Base-by-base conservation (phyloP, 352 stramenopile genomes). In the Peronospora destructor region DNA sequence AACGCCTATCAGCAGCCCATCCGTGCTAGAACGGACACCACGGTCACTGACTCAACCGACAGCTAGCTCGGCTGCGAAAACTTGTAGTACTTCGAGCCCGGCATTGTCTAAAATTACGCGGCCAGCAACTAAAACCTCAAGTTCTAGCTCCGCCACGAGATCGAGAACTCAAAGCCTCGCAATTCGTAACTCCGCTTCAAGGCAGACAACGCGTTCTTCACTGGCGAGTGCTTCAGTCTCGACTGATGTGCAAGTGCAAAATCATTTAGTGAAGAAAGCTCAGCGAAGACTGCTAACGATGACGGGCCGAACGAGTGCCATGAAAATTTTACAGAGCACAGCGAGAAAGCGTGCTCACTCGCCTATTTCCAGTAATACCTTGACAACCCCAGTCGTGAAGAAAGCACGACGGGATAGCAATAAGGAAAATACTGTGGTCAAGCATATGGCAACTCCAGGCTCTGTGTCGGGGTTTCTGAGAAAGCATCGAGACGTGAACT, bases 361-460 rank as follows among this genome's bases (percentile, higher is more conserved):
- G 3, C 37, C 51, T 40, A 34, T 46, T 39, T 59, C 40, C 3
- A 45, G 5, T 19, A 66, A 29, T 17, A 49, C 2, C 33, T 34
- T 70, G 28, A 63, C 57, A 9, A 70, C 61, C 9, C 61, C 61
- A 32, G 51, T 66, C 23, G 47, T 70, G 23, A 70, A 70, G 38
- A 66, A 66, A 36, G 44, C 39, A 7, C 61, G 61, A 23, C 30
- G 29, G 1, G 48, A 64, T 29, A 44, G 1, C 17, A 60, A 55
- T 12, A 59, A 61, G 38, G 45, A 49, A 37, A 56, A 49, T 36
- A 53, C 35, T 1, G 39, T 61, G 30, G 40, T 58, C 25, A 63
- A 59, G 46, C 36, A 32, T n/a, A 36, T 53, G 26, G 38, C 32
- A 23, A 70, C 61, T 14, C 61, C 61, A 37, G 61, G 61, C 14